Conservation (phyloP, 23 red algal genomes). For the Gracilaria caudata region DNA sequence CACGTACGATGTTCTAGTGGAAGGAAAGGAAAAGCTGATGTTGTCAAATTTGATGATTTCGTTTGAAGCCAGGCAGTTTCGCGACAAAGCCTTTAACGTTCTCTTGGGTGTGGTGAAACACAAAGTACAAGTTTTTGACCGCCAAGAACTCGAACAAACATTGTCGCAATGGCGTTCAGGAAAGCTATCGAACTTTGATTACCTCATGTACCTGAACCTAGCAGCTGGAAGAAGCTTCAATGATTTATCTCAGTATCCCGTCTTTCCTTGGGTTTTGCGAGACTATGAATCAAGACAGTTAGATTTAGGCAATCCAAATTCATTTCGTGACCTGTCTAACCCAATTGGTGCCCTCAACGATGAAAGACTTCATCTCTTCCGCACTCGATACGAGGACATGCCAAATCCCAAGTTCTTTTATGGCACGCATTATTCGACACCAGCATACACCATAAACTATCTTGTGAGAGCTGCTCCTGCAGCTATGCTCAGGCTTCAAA, state of each 20-base stretch:
- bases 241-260: constrained; percentile 86
- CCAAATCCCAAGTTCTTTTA: constrained; percentile 71
- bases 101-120: constrained; percentile 19
- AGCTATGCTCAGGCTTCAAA: constrained; percentile 79
- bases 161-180: constrained; percentile 52
- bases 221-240: constrained; percentile 78
- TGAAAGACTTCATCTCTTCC: constrained; percentile 32
- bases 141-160: constrained; percentile 42
- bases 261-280: constrained; percentile 88
- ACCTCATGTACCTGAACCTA: constrained; percentile 81
- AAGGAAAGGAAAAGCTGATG: background rate
- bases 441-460: constrained; percentile 80
- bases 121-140: constrained; percentile 39
- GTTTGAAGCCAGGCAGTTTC: constrained; percentile 28
- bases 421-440: constrained; percentile 89
- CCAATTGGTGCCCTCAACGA: constrained; percentile 78
- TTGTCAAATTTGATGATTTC: constrained; percentile 58
- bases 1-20: constrained; percentile 20
- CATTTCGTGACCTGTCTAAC: constrained; percentile 79
- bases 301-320: constrained; percentile 55
- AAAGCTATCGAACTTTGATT: constrained; percentile 77
- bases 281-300: constrained; percentile 67
- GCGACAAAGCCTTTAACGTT: constrained; percentile 28
- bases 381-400: constrained; percentile 61
- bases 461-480: constrained; percentile 81